Evolutionary conservation across 2,329 filamentous ascomycete species (phyloP).

Genomic region (Epichloe coenophiala): DNA sequence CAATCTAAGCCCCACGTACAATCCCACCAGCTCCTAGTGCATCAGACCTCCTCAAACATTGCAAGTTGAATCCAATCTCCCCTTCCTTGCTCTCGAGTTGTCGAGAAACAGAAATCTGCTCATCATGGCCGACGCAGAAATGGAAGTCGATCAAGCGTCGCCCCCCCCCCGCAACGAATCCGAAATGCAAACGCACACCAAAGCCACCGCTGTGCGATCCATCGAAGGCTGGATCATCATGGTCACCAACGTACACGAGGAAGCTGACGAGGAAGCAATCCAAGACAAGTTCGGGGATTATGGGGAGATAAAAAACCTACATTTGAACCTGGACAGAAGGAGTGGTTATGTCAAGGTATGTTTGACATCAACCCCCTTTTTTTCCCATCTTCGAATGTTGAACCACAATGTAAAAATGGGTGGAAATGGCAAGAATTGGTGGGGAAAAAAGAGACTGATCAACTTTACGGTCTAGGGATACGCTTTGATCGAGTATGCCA

Average conservation of each 20-base stretch:
- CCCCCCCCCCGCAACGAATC: conserved; percentile 34
- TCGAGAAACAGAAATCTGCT: not conserved
- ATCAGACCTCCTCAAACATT: not conserved
- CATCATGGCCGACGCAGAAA: conserved; percentile 40
- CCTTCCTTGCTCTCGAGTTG: not conserved
- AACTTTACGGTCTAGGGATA: conserved; percentile 48
- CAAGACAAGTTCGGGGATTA: conserved; percentile 74
- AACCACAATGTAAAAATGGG: not conserved
- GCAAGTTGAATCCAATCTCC: not conserved
- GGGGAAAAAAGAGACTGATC: not conserved
- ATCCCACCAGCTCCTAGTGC: not conserved
- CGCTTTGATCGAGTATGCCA: conserved; percentile 72
- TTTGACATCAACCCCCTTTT: not conserved
- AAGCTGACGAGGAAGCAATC: conserved; percentile 71
- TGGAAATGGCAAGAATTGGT: not conserved
- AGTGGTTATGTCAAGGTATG: conserved; percentile 76
- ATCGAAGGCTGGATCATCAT: conserved; percentile 86
- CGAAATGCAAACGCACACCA: conserved; percentile 58
- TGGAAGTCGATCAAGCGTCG: conserved; percentile 40
- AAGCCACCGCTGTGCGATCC: conserved; percentile 69
- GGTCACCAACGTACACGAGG: conserved; percentile 77
- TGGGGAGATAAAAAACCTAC: conserved; percentile 77
- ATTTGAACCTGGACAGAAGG: conserved; percentile 68
- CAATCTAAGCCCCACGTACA: not conserved
- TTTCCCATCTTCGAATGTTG: not conserved